Evolutionary conservation across 371 early-diverging fungal genomes (phyloP), one percentile per base, ranked within the genome.

Genomic region (Apophysomyces sp.): DNA sequence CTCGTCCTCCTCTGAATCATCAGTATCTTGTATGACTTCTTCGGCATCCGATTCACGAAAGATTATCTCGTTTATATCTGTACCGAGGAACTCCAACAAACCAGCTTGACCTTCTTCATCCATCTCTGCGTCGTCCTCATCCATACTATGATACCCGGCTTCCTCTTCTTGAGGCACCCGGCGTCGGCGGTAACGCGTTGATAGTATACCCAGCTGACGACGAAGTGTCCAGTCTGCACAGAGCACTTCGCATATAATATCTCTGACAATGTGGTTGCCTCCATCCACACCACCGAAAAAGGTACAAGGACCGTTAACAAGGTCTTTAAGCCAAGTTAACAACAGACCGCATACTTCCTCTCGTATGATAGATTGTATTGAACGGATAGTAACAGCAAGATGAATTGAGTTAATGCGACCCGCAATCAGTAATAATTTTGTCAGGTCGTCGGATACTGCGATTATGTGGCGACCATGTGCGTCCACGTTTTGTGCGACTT

Each of bases 371-470:
- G 94, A 92, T 32, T 92, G 83, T 1, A 87, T 84, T 1, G 92
- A 86, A 13, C 94, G 89, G 49, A 97, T 86, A 1, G 94, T 89
- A 9, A 94, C 92, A 34, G 89, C 88, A 4, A 97, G 76, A 4
- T 86, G 84, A 37, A 92, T 92, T 8, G 77, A 70, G n/a, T 78
- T 72, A 53, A 97, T 85, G 2, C 63, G 74, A 9, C 72, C 67
- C 0, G 93, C 94, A 39, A 90, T 83, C 1, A 74, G 68, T n/a
- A 90, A 69, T 18, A 94, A 80, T 4, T 85, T 79, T 0, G 65
- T 58, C 16, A 93, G 63, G 52, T 89, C 81, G 4, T 78, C 70
- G 24, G 92, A 89, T 4, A 86, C 78, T 31, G 78, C 80, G 18
- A 96, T 76, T 4, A 92, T 85, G 34, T 89, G 89, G 27, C 97